Evolutionary conservation across 2,329 filamentous ascomycete genomes (phyloP).

Genomic region (Paracamarosporium sp.): DNA sequence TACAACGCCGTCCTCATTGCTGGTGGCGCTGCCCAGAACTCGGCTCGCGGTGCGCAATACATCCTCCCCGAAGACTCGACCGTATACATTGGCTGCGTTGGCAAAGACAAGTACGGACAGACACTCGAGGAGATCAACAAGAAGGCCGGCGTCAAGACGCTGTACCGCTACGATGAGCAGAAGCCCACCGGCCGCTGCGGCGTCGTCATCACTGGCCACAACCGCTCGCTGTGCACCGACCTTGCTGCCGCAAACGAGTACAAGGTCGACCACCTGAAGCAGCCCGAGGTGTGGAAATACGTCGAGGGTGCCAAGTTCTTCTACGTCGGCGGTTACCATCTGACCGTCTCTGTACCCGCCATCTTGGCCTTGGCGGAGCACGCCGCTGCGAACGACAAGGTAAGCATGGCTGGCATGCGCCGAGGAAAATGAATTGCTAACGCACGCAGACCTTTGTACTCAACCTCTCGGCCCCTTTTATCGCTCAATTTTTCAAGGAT

Average conservation of each 20-base stretch:
- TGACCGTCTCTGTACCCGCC: conserved; percentile 93
- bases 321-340: conserved; percentile 96
- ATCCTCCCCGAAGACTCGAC: conserved; percentile 88
- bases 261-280: conserved; percentile 90
- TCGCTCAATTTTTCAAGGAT: conserved; percentile 97
- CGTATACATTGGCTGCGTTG: conserved; percentile 91
- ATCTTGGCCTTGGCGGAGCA: conserved; percentile 90
- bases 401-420: conserved; percentile 39
- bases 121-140: conserved; percentile 86
- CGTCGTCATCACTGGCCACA: conserved; percentile 95
- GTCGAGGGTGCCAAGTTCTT: conserved; percentile 87
- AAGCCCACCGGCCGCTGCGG: conserved; percentile 91
- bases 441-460: conserved; percentile 72
- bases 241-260: conserved; percentile 97
- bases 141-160: conserved; percentile 86
- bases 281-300: conserved; percentile 87
- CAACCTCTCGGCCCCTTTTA: conserved; percentile 94
- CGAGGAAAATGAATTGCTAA: conserved; percentile 10
- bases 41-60: conserved; percentile 93
- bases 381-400: conserved; percentile 88
- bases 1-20: conserved; percentile 93
- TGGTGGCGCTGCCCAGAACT: conserved; percentile 97
- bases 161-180: conserved; percentile 89
- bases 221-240: conserved; percentile 93
- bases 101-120: conserved; percentile 93